Percentiles rank a stretch among this genome's conserved stretches.
Evolutionary conservation across 192 early-diverging fungal genomes (phyloP).

Genomic region (Backusella sp.): DNA sequence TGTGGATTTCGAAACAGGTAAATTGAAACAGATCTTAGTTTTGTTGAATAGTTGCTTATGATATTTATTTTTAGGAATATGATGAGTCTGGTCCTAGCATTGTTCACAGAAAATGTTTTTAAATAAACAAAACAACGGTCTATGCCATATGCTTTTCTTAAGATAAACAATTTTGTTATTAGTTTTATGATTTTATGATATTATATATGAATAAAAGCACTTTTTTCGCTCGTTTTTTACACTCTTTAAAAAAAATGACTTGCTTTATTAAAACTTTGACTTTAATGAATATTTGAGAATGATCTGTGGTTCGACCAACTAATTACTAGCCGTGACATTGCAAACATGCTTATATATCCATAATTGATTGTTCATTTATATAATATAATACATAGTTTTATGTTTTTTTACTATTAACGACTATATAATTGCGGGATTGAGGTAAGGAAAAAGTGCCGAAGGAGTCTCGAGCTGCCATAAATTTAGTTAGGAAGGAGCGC

Average conservation of each 20-base stretch:
- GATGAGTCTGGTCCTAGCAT: not conserved
- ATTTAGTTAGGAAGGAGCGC: not conserved
- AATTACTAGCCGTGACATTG: not conserved
- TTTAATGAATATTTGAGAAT: not conserved
- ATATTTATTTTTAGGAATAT: not conserved
- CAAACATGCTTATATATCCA: not conserved
- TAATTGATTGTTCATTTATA: not conserved
- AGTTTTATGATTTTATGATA: not conserved
- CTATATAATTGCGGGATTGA: not conserved
- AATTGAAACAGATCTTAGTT: not conserved
- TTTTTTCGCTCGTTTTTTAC: not conserved
- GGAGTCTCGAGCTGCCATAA: not conserved
- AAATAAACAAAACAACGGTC: not conserved
- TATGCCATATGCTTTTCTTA: not conserved
- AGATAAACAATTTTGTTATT: not conserved
- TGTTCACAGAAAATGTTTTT: slow-evolving; percentile 5
- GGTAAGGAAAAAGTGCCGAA: not conserved
- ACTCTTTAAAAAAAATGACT: not conserved
- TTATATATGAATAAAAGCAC: slow-evolving; percentile 4
- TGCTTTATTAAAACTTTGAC: not conserved
- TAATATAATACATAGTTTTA: not conserved
- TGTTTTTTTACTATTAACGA: not conserved
- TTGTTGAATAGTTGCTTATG: not conserved
- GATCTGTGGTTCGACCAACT: not conserved
- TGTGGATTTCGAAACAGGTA: slow-evolving; percentile 7